These are phyloP conservation scores for Daedalea quercina DNA, from an alignment of 768 basidiomycete genomes.

Conservation along the genomic window DNA sequence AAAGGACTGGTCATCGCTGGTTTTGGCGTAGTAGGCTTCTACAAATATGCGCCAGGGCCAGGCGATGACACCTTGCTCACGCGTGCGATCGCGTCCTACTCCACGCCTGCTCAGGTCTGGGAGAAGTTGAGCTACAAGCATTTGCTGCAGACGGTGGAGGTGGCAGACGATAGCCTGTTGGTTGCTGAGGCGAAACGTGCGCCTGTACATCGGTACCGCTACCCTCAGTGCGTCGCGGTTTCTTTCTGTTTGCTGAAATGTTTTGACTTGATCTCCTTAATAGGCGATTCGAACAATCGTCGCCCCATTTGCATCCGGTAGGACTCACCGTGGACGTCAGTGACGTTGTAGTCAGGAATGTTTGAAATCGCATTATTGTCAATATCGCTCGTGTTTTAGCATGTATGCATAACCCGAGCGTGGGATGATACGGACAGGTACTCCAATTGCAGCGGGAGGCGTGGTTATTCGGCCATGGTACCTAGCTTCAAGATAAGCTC, in stretches of 20 bases:
- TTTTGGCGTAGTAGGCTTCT: slow-evolving; percentile 43
- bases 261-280: not conserved
- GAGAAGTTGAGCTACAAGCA: slow-evolving; percentile 50
- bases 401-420: not conserved
- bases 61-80: slow-evolving; percentile 58
- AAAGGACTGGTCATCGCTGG: slow-evolving; percentile 49
- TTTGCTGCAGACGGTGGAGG: slow-evolving; percentile 37
- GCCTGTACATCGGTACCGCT: slow-evolving; percentile 54
- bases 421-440: not conserved
- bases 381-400: not conserved
- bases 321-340: slow-evolving; percentile 37
- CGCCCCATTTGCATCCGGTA: slow-evolving; percentile 54
- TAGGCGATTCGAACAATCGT: slow-evolving; percentile 53
- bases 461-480: too few relatives aligned
- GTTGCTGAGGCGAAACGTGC: slow-evolving; percentile 38
- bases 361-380: not conserved
- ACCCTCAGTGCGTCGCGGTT: slow-evolving; percentile 59
- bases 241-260: not conserved
- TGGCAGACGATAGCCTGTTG: slow-evolving; percentile 36
- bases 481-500: too few relatives aligned
- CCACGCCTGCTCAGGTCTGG: slow-evolving; percentile 49
- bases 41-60: slow-evolving; percentile 64
- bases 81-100: slow-evolving; percentile 56
- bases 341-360: slow-evolving; percentile 28
- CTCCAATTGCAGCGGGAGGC: too few relatives aligned